These are phyloP conservation scores for Sporopachydermia cereana DNA, from an alignment of 1,139 yeast genomes.

Conservation along the genomic window DNA sequence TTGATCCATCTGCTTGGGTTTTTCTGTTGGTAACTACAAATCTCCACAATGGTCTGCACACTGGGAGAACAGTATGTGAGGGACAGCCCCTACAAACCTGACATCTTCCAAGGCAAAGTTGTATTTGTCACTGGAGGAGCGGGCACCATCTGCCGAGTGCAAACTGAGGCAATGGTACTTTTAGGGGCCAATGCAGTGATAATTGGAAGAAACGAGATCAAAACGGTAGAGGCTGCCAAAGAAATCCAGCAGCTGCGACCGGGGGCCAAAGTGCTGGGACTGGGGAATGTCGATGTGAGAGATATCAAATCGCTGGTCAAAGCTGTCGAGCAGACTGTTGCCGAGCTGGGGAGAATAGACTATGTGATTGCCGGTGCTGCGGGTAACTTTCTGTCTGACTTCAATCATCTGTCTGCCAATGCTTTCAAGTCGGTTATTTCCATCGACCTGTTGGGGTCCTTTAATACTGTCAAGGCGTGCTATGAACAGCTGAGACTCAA, in stretches of 20 bases:
- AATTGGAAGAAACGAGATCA: conserved; percentile 59
- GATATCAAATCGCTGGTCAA: conserved; percentile 40
- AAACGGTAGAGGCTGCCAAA: conserved; percentile 54
- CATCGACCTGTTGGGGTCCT: conserved; percentile 79
- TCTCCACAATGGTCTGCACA: conserved; percentile 14
- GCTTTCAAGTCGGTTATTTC: conserved; percentile 81
- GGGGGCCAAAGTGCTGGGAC: conserved; percentile 54
- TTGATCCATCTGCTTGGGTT: background rate
- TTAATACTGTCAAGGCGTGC: conserved; percentile 75
- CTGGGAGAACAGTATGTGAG: conserved; percentile 16
- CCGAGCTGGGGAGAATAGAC: conserved; percentile 61
- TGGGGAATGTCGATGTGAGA: conserved; percentile 69
- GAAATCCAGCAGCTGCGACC: conserved; percentile 46
- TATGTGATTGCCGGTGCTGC: conserved; percentile 92
- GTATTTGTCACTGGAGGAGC: conserved; percentile 93
- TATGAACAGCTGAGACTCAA: conserved; percentile 50
- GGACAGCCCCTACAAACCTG: conserved; percentile 36
- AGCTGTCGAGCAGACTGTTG: conserved; percentile 58
- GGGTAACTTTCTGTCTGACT: conserved; percentile 77
- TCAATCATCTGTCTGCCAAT: conserved; percentile 64
- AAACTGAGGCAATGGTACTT: conserved; percentile 67
- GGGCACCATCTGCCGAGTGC: conserved; percentile 83
- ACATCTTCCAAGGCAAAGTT: conserved; percentile 68
- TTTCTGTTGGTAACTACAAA: background rate
- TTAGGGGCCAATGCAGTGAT: conserved; percentile 84